Conservation (phyloP, 2,329 filamentous ascomycete genomes). For the Xylaria multiplex region DNA sequence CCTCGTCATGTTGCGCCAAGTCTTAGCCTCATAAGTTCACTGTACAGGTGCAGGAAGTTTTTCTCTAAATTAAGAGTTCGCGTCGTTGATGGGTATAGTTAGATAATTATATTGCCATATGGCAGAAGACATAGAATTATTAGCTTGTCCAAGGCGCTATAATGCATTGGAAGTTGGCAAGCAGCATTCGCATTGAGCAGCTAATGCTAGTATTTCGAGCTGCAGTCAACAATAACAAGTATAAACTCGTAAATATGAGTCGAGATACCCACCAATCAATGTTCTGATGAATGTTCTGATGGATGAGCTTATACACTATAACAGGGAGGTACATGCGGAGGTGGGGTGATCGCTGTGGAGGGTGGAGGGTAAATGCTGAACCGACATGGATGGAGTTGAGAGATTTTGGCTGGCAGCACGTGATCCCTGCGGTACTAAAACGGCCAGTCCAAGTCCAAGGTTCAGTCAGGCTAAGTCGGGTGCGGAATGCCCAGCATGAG, state of each 20-base stretch:
- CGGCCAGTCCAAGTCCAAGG: too few species aligned
- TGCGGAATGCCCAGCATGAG: conserved; percentile 12
- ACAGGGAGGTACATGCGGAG: too few species aligned
- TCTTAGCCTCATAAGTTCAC: conserved; percentile 73
- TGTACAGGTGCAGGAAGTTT: neutral
- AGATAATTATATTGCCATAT: neutral
- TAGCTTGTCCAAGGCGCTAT: conserved; percentile 1
- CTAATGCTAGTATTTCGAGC: neutral
- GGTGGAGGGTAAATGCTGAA: too few species aligned
- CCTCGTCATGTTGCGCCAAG: conserved; percentile 80
- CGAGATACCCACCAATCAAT: neutral
- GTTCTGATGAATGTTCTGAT: too few species aligned
- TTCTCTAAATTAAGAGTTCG: neutral
- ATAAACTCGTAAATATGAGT: neutral
- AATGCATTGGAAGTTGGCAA: conserved; percentile 9
- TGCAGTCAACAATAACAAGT: neutral
- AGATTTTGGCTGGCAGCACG: conserved; percentile 16
- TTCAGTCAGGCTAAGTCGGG: too few species aligned
- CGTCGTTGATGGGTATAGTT: neutral
- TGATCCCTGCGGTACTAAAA: conserved; percentile 4
- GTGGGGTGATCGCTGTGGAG: too few species aligned
- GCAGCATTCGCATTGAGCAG: conserved; percentile 1
- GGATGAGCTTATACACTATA: too few species aligned
- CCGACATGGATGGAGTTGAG: neutral
- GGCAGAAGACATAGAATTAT: conserved; percentile 15